Base-by-base conservation (phyloP, 768 basidiomycete genomes). In the Cantharellus cinnabarinus region DNA sequence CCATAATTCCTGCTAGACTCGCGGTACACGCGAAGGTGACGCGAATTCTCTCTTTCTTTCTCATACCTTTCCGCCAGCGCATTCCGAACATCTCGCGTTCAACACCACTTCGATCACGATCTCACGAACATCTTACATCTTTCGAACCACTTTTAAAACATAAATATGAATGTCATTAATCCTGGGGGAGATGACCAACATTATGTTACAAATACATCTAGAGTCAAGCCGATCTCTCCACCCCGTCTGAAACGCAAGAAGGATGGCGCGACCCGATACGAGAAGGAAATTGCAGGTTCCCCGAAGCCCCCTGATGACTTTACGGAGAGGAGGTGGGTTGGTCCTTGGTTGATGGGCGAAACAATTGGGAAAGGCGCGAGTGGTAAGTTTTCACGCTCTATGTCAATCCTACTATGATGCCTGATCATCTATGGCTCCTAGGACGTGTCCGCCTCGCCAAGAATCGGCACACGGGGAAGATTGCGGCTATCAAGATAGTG, bases 401-500 rank as follows among this genome's bases (percentile, higher is more conserved):
- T 50, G n/a, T 50, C 44, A 7, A 5, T 50, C 41, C 53, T 35
- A 40, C 38, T 20, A 59, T 40, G 29, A 50, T 53, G 5, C 44
- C 41, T 50, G 2, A 10, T 2, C 7, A 42, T 54, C 50, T 29
- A 42, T 38, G 38, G 5, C 29, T 60, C 40, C 5, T 4, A 95
- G 93, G 93, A 58, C 86, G 86, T 59, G 93, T 98, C 15, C 79
- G 86, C 58, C 82, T 95, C 63, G 90, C 89, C 42, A 77, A 89
- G 62, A 86, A 93, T 69, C 77, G 81, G n/a, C 84, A 79, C 68
- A 88, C 88, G 0, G 88, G 85, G 38, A 81, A 89, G 70, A 83
- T 85, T 66, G 89, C 91, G 42, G 93, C 93, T 4, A 80, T 95
- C 69, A 98, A 98, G 74, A 95, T 94, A 63, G 84, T 98, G 39